Conservation (phyloP, 805 yeast genomes). For the Middelhovenomyces tepae region DNA sequence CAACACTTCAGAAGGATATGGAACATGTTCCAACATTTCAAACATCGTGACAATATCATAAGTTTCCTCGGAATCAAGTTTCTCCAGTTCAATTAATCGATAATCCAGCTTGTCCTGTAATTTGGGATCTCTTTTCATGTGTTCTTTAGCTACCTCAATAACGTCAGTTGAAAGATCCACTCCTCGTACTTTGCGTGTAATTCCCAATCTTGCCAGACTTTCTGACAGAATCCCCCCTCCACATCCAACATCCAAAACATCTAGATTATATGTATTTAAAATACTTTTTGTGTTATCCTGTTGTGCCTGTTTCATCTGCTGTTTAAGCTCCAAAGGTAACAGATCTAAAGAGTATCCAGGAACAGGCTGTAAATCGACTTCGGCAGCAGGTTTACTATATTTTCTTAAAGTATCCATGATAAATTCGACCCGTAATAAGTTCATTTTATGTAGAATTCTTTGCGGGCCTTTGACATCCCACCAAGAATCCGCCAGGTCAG, state of each 20-base stretch:
- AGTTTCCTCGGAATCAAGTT: conserved; percentile 33
- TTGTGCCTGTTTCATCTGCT: conserved; percentile 22
- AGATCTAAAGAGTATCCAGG: conserved; percentile 71
- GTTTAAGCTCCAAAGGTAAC: conserved; percentile 43
- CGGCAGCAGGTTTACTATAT: conserved; percentile 32
- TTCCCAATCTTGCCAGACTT: conserved; percentile 66
- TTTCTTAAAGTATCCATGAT: conserved; percentile 53
- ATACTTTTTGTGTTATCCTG: conserved; percentile 1
- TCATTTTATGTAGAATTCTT: conserved; percentile 90
- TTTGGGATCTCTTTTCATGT: conserved; percentile 56
- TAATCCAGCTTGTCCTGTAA: conserved; percentile 51
- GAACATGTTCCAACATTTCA: conserved; percentile 94
- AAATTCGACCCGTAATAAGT: conserved; percentile 79
- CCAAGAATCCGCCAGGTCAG: conserved; percentile 89
- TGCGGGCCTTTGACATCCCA: conserved; percentile 96
- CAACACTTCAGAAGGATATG: conserved; percentile 67
- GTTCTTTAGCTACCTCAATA: conserved; percentile 66
- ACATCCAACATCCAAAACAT: conserved; percentile 85
- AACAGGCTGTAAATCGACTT: conserved; percentile 38
- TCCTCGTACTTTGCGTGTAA: conserved; percentile 59
- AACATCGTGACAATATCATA: conserved; percentile 82
- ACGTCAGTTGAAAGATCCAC: conserved; percentile 83
- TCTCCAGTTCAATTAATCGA: conserved; percentile 54
- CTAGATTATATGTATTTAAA: conserved; percentile 31
- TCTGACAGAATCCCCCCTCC: conserved; percentile 97